phyloP scores from a whole-genome alignment of 768 basidiomycete genomes.

The Agaricus subrufescens region DNA sequence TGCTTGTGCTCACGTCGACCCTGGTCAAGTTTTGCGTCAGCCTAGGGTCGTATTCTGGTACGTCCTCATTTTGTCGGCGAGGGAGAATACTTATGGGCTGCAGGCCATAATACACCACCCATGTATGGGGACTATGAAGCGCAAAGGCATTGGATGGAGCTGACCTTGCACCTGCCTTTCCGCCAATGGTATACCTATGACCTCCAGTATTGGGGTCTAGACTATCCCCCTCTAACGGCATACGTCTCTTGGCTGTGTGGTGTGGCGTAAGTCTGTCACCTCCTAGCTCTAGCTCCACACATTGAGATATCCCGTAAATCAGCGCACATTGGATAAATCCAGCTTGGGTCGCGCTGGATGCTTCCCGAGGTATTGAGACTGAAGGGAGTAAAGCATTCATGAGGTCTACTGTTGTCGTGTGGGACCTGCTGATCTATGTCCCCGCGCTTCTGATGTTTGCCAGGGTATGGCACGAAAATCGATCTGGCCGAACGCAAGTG shows the following conservation, averaged over 20 bases:
- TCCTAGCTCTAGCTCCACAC: background rate
- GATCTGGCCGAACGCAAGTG: slow-evolving; percentile 80
- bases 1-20: slow-evolving; percentile 45
- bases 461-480: slow-evolving; percentile 56
- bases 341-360: slow-evolving; percentile 66
- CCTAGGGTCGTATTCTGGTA: slow-evolving; percentile 81
- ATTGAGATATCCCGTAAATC: background rate
- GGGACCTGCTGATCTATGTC: slow-evolving; percentile 72
- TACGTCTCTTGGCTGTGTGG: slow-evolving; percentile 87
- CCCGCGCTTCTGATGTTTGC: slow-evolving; percentile 69
- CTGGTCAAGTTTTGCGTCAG: slow-evolving; percentile 68
- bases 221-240: slow-evolving; percentile 92
- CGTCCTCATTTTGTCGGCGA: slow-evolving; percentile 18
- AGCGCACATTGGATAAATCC: slow-evolving; percentile 38
- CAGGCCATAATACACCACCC: slow-evolving; percentile 69
- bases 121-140: slow-evolving; percentile 94
- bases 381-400: slow-evolving; percentile 68
- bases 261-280: slow-evolving; percentile 46
- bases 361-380: slow-evolving; percentile 71
- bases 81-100: background rate
- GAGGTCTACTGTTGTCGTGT: slow-evolving; percentile 66
- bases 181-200: slow-evolving; percentile 87
- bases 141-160: slow-evolving; percentile 93
- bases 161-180: slow-evolving; percentile 73
- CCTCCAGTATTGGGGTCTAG: slow-evolving; percentile 88